Conservation (phyloP, 2,329 filamentous ascomycete species). For the Colletotrichum sublineola region DNA sequence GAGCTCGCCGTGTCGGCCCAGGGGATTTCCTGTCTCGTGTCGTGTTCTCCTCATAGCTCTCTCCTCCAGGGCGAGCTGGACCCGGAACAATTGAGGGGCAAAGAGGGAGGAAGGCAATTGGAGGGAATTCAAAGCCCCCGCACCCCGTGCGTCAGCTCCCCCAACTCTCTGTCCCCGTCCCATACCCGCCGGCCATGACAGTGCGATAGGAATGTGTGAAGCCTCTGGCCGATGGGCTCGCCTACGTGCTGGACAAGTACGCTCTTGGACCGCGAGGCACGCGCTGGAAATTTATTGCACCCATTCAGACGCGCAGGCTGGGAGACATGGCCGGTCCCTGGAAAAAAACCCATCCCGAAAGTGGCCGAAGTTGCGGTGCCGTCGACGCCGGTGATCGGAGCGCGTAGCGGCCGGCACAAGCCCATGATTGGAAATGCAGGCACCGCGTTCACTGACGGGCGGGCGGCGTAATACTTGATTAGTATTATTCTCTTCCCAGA, state of each 20-base stretch:
- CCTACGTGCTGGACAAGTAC: no score
- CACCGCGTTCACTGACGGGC: not conserved
- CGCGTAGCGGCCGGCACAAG: constrained; percentile 3
- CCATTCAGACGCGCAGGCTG: not conserved
- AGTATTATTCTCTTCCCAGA: not conserved
- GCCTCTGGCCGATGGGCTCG: not conserved
- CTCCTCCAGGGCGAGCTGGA: constrained; percentile 22
- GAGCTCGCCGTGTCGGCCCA: constrained; percentile 27
- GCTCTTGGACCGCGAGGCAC: not conserved
- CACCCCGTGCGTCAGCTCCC: constrained; percentile 37
- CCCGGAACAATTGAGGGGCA: constrained; percentile 57
- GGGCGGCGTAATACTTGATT: not conserved
- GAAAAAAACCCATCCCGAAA: constrained; percentile 11
- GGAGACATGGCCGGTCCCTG: not conserved
- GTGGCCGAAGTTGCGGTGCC: constrained; percentile 19
- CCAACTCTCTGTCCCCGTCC: not conserved
- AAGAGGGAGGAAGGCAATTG: constrained; percentile 44
- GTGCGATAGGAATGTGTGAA: constrained; percentile 7
- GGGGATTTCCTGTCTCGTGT: constrained; percentile 25
- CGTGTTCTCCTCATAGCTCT: constrained; percentile 20
- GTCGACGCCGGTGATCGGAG: constrained; percentile 32
- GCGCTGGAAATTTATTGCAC: not conserved
- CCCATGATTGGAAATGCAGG: not conserved
- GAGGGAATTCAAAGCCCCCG: constrained; percentile 43
- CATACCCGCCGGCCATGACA: not conserved